Conservation (phyloP, 1,139 yeast genomes). For the Nakaseomyces delphensis region DNA sequence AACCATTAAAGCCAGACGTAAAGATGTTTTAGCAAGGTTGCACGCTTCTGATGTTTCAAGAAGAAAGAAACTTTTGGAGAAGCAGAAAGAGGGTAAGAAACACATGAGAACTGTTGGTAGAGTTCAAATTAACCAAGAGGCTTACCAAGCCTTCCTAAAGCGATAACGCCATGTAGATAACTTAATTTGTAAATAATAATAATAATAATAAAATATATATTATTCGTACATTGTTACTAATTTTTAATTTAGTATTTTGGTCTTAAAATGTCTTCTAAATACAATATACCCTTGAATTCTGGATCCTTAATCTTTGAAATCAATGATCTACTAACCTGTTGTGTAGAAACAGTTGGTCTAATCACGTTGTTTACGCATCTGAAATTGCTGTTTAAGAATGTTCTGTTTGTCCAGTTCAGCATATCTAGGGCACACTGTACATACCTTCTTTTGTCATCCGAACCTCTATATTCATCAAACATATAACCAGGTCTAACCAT, state of each 20-base stretch:
- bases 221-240: slow-evolving; percentile 3
- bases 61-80: slow-evolving; percentile 75
- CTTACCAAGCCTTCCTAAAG: slow-evolving; percentile 61
- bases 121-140: slow-evolving; percentile 72
- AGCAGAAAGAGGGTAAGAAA: slow-evolving; percentile 92
- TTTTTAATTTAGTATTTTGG: slow-evolving; percentile 7
- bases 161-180: slow-evolving; percentile 14
- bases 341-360: slow-evolving; percentile 62
- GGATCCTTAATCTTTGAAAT: slow-evolving; percentile 47
- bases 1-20: slow-evolving; percentile 85
- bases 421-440: slow-evolving; percentile 33
- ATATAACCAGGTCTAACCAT: slow-evolving; percentile 74
- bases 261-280: slow-evolving; percentile 42
- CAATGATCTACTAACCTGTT: slow-evolving; percentile 54
- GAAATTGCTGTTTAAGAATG: slow-evolving; percentile 29
- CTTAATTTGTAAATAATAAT: neutral
- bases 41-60: slow-evolving; percentile 93
- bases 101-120: slow-evolving; percentile 72
- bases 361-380: slow-evolving; percentile 39
- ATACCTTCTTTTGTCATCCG: slow-evolving; percentile 31
- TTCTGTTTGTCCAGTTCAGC: slow-evolving; percentile 40
- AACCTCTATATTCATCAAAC: slow-evolving; percentile 46
- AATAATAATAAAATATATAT: no score
- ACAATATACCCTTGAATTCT: slow-evolving; percentile 48
- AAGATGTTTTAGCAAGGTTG: slow-evolving; percentile 82